A percentile compares a stretch with the other conserved stretches of the same genome.
phyloP scores from a whole-genome alignment of 2,329 filamentous ascomycete genomes.

The Fusarium brachygibbosum region DNA sequence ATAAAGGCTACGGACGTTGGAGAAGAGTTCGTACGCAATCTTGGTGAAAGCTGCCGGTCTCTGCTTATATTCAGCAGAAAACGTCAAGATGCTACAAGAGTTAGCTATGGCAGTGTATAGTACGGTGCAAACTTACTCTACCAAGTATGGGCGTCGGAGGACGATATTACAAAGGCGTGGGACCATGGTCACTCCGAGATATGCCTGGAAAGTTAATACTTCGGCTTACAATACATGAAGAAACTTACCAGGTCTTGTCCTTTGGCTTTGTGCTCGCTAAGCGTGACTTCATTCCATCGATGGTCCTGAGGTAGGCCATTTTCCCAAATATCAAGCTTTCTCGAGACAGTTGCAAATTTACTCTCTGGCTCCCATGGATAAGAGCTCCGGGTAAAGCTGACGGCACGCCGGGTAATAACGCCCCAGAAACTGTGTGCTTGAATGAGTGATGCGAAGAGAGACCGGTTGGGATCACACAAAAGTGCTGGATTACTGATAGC shows the following conservation, averaged over 20 bases:
- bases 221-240: neutral
- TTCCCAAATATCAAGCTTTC: slow-evolving; percentile 64
- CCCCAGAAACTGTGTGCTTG: slow-evolving; percentile 70
- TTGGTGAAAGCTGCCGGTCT: slow-evolving; percentile 58
- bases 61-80: slow-evolving; percentile 56
- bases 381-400: slow-evolving; percentile 59
- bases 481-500: slow-evolving; percentile 62
- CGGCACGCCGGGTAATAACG: slow-evolving; percentile 62
- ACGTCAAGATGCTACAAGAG: slow-evolving; percentile 59
- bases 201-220: slow-evolving; percentile 57
- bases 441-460: slow-evolving; percentile 68
- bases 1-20: slow-evolving; percentile 62
- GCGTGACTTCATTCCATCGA: slow-evolving; percentile 59
- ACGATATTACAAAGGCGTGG: slow-evolving; percentile 70
- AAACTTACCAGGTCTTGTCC: slow-evolving; percentile 63
- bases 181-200: slow-evolving; percentile 68
- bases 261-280: slow-evolving; percentile 63
- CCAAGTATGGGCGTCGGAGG: slow-evolving; percentile 66
- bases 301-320: slow-evolving; percentile 62
- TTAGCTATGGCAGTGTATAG: slow-evolving; percentile 1
- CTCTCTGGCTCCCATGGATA: slow-evolving; percentile 63
- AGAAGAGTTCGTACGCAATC: slow-evolving; percentile 63
- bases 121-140: slow-evolving; percentile 57
- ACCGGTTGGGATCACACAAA: slow-evolving; percentile 60
- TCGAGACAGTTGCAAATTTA: slow-evolving; percentile 62